Percentiles rank a stretch among this genome's conserved stretches.
Conservation (phyloP, 2,329 filamentous ascomycete genomes). For the Cytospora piceae region DNA sequence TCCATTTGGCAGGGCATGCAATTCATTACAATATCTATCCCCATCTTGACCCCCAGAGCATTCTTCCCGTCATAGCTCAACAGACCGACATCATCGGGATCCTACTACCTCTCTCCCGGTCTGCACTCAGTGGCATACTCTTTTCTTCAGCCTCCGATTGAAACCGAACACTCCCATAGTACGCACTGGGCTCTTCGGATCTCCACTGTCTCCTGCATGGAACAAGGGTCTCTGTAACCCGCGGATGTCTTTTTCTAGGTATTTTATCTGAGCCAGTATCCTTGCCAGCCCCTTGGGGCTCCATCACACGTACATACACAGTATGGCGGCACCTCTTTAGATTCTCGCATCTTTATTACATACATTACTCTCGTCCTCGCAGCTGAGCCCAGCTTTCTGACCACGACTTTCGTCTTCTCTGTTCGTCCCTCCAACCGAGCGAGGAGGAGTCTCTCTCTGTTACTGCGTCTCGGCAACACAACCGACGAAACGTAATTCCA, state of each 20-base stretch:
- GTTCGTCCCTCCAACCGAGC: slow-evolving; percentile 1
- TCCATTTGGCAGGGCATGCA: slow-evolving; percentile 12
- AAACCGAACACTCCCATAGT: slow-evolving; percentile 20
- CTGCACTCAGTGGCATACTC: slow-evolving; percentile 10
- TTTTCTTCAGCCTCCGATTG: slow-evolving; percentile 18
- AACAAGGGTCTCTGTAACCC: slow-evolving; percentile 27
- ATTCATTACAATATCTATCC: neutral
- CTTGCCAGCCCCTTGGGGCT: slow-evolving; percentile 22
- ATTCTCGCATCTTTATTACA: slow-evolving; percentile 20
- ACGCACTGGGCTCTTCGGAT: slow-evolving; percentile 24
- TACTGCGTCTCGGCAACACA: slow-evolving; percentile 17
- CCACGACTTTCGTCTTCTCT: slow-evolving; percentile 17
- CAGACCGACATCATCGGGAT: slow-evolving; percentile 20
- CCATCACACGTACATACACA: slow-evolving; percentile 24
- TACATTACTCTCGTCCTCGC: slow-evolving; percentile 28
- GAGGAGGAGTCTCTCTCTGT: slow-evolving; percentile 12
- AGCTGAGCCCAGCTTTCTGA: slow-evolving; percentile 17
- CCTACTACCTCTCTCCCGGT: slow-evolving; percentile 6
- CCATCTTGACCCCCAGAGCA: neutral
- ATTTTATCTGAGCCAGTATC: slow-evolving; percentile 25
- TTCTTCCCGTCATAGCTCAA: slow-evolving; percentile 14
- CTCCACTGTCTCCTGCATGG: slow-evolving; percentile 28
- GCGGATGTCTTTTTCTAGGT: slow-evolving; percentile 16
- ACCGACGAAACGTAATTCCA: slow-evolving; percentile 19
- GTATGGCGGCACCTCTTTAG: slow-evolving; percentile 22